phyloP scores from a whole-genome alignment of 768 basidiomycete genomes.

The Leccinum ochraceum region DNA sequence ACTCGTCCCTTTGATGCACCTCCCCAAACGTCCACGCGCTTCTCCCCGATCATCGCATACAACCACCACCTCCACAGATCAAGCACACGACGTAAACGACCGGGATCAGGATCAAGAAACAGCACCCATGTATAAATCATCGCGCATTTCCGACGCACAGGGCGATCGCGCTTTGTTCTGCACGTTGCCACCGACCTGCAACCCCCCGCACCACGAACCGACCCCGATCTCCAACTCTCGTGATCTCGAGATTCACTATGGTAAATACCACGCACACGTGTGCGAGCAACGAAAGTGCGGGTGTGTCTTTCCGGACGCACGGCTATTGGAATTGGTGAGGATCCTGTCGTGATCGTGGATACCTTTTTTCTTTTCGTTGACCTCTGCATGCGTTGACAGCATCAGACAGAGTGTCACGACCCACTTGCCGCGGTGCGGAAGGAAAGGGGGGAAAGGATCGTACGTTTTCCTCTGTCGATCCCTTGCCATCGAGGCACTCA shows the following conservation, averaged over 20 bases:
- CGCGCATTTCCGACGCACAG: constrained; percentile 29
- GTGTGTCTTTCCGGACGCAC: constrained; percentile 83
- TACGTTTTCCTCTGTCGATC: constrained; percentile 34
- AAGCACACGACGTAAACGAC: background rate
- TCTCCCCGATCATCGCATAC: constrained; percentile 32
- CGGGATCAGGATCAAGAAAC: constrained; percentile 21
- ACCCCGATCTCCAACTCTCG: constrained; percentile 63
- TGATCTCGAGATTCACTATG: constrained; percentile 83
- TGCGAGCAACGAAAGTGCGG: constrained; percentile 70
- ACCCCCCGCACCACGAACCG: constrained; percentile 50
- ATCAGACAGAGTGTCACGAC: constrained; percentile 88
- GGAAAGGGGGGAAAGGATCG: constrained; percentile 85
- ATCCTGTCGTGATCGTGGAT: constrained; percentile 1
- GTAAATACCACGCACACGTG: constrained; percentile 80
- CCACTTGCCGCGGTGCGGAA: constrained; percentile 74
- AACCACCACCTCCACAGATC: constrained; percentile 12
- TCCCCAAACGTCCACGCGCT: constrained; percentile 35
- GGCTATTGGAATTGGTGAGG: constrained; percentile 77
- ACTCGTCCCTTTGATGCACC: constrained; percentile 19
- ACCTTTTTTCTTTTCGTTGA: constrained; percentile 1
- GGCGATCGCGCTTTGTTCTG: constrained; percentile 54
- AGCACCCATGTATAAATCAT: constrained; percentile 35
- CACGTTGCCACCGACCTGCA: constrained; percentile 83
- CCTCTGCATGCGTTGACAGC: constrained; percentile 39
- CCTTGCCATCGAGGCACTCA: constrained; percentile 3